Base-by-base conservation (phyloP, 306 rosid species). In the Oemleria cerasiformis region DNA sequence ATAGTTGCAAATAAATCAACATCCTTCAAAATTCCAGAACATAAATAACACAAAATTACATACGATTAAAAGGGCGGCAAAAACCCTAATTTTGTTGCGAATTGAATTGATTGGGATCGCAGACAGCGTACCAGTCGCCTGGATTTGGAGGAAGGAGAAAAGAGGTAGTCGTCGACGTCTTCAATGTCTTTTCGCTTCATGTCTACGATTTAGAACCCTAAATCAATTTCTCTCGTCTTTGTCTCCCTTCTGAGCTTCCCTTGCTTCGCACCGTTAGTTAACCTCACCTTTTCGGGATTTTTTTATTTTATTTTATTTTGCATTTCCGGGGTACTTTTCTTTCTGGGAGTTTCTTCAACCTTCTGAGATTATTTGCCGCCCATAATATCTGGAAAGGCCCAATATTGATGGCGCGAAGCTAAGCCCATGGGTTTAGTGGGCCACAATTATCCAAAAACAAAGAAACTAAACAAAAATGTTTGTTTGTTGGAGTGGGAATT, bases 101-200 rank as follows among this genome's bases (percentile, higher is more conserved):
- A 3, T 11, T 19, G 17, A 51, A 77, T 7, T 7, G 67, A 19
- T 3, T 0, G 65, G 2, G 53, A 8, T 39, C 1, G 56, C 38
- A 19, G 44, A 40, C 45, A 6, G 63, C 74, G 49, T 77, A 77
- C 81, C 81, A 77, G 47, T 71, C 81, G 63, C 51, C 81, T 71
- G 63, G 72, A 40, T 54, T 77, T 77, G 7, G 56, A 9, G 9
- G 44, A 71, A 49, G 71, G 65, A 64, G 59, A 53, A 53, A 56
- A 64, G 39, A 17, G 44, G 72, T 61, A 58, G 57, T 77, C 51
- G 14, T 70, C 73, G 8, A 51, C 21, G 21, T 49, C 6, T 77
- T 34, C 75, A 1, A 61, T 30, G 30, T 79, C 79, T 19, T 79
- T 79, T 51, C 82, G 79, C 71, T 79, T 79, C 82, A 79, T 73